Evolutionary conservation across 108 stramenopile genomes (phyloP), one percentile per base, ranked within the genome.

Genomic region (Cyclotella kingstonii): DNA sequence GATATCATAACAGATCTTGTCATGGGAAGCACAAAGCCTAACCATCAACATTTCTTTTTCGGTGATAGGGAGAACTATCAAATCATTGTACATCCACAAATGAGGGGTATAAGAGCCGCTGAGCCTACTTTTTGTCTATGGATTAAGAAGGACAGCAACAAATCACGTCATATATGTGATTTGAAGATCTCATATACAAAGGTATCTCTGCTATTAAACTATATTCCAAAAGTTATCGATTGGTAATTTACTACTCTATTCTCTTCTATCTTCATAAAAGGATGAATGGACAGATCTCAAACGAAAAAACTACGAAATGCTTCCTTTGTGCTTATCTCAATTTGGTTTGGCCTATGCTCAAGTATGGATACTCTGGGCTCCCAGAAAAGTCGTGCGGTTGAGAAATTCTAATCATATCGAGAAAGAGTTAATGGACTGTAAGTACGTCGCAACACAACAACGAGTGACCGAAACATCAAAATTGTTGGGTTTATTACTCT

Each of bases 401-500:
- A 62, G 65, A n/a, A 50, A 55, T 53, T 28, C 63, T 4, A 48
- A 55, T 31, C 73, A 66, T 45, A 66, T 66, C 27, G 64, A 61
- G 30, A 70, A 55, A 43, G 68, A 76, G 30, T 38, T 76, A 15
- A 54, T 50, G 42, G 75, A 76, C 43, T 76, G 69, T 45, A 57
- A 38, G 53, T 34, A 1, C 17, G n/a, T 30, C 1, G n/a, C n/a
- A n/a, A n/a, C n/a, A n/a, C n/a, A n/a, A n/a, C n/a, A n/a, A n/a
- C n/a, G n/a, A n/a, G n/a, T n/a, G n/a, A n/a, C n/a, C n/a, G n/a
- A n/a, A n/a, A n/a, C n/a, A n/a, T n/a, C n/a, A n/a, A n/a, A n/a
- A n/a, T n/a, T n/a, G n/a, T n/a, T n/a, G n/a, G n/a, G n/a, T n/a
- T n/a, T n/a, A n/a, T n/a, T n/a, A n/a, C n/a, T n/a, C n/a, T n/a